A percentile compares a stretch with the other conserved stretches of the same genome.
These are phyloP conservation scores for Fomitopsis schrenkii DNA, from an alignment of 1,284 basidiomycete genomes.

Conservation along the genomic window DNA sequence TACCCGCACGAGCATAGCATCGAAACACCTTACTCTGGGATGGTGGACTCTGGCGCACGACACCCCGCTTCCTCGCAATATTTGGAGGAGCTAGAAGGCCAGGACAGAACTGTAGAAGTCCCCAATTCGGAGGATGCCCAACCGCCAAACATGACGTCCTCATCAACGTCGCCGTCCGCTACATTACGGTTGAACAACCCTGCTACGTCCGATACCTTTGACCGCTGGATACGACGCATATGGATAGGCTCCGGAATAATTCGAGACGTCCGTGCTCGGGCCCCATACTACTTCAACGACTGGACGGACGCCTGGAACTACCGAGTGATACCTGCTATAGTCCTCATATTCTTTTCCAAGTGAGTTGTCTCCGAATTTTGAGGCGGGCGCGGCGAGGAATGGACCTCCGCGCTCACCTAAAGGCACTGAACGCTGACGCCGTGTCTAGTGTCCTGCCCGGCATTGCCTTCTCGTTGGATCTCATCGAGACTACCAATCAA, in stretches of 20 bases:
- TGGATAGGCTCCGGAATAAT: slow-evolving; percentile 69
- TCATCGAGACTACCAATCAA: slow-evolving; percentile 87
- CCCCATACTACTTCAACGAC: slow-evolving; percentile 81
- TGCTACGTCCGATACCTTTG: slow-evolving; percentile 1
- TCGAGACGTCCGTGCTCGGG: slow-evolving; percentile 71
- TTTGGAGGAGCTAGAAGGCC: neutral
- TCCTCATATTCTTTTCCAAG: slow-evolving; percentile 80
- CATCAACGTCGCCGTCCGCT: slow-evolving; percentile 18
- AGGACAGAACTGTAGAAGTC: neutral
- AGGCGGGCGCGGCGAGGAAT: neutral
- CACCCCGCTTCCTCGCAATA: neutral
- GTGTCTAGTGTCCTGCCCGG: slow-evolving; percentile 73
- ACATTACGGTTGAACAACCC: slow-evolving; percentile 13
- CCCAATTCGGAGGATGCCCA: neutral
- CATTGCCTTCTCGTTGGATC: slow-evolving; percentile 89
- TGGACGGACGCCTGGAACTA: slow-evolving; percentile 92
- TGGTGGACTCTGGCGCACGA: neutral
- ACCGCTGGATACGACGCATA: slow-evolving; percentile 13
- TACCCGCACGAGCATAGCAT: too few relatives aligned
- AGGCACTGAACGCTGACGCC: too few relatives aligned
- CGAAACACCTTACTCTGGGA: neutral
- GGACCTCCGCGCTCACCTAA: neutral
- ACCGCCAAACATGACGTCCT: neutral
- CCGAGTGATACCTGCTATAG: slow-evolving; percentile 71
- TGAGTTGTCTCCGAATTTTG: slow-evolving; percentile 29